Evolutionary conservation across 768 basidiomycete species (phyloP).

Genomic region (Grammothele lineata): DNA sequence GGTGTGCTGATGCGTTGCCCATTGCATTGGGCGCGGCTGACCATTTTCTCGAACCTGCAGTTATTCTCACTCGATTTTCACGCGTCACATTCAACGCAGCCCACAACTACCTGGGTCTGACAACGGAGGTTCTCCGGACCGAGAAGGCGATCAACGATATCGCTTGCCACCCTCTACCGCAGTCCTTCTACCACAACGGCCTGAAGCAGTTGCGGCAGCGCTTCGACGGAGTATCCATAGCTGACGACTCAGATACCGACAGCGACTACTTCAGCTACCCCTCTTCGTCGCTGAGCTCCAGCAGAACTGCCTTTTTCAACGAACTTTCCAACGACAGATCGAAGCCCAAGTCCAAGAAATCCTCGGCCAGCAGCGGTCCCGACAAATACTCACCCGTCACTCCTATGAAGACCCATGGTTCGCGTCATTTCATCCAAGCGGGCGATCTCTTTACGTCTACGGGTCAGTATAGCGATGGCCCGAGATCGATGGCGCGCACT

Average conservation of each 20-base stretch:
- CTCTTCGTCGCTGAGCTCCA: conserved; percentile 21
- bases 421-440: conserved; percentile 64
- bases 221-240: conserved; percentile 58
- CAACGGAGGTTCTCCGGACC: conserved; percentile 90
- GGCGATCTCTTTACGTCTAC: conserved; percentile 71
- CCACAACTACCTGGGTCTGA: conserved; percentile 93
- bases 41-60: no score
- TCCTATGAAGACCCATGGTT: conserved; percentile 25
- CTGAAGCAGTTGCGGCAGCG: conserved; percentile 85
- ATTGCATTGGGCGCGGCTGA: no score
- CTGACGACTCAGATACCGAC: conserved; percentile 41
- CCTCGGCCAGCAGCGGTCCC: conserved; percentile 5
- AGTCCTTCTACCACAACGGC: conserved; percentile 89
- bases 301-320: conserved; percentile 7
- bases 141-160: conserved; percentile 97
- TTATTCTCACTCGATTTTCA: conserved; percentile 93
- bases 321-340: conserved; percentile 21
- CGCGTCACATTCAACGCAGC: conserved; percentile 97
- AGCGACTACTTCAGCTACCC: conserved; percentile 50
- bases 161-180: conserved; percentile 91
- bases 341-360: conserved; percentile 23
- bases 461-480: conserved; percentile 41
- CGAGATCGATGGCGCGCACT: conserved; percentile 23
- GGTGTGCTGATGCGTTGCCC: conserved; percentile 42
- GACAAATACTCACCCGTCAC: conserved; percentile 17